Percentiles rank a stretch among this genome's conserved stretches.
phyloP scores from a whole-genome alignment of 768 basidiomycete genomes.

The Macrolepiota albuminosa region DNA sequence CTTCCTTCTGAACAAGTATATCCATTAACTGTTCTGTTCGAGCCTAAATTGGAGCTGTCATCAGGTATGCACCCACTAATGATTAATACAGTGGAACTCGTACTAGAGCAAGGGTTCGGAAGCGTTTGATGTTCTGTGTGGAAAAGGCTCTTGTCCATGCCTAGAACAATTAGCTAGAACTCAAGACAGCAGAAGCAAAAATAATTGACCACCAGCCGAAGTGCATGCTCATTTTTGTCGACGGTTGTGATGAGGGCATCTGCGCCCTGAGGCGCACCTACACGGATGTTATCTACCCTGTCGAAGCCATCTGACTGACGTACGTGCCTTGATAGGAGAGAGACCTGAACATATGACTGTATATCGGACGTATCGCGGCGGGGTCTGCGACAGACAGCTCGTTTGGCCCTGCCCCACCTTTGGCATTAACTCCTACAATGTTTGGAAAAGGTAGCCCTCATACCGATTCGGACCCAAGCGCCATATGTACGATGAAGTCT shows the following conservation, averaged over 20 bases:
- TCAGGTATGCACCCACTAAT: background rate
- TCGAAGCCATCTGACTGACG: background rate
- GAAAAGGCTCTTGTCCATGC: background rate
- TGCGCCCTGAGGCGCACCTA: conserved; percentile 14
- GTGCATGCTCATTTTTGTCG: conserved; percentile 12
- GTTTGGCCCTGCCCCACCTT: conserved; percentile 27
- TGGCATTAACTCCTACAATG: background rate
- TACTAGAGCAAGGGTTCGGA: background rate
- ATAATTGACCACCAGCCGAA: conserved; percentile 10
- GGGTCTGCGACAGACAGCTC: conserved; percentile 27
- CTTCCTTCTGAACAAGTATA: background rate
- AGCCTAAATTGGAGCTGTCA: background rate
- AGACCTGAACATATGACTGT: conserved; percentile 23
- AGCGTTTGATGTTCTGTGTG: background rate
- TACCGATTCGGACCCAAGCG: conserved; percentile 28
- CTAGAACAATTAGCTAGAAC: background rate
- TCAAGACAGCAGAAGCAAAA: background rate
- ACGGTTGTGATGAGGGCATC: conserved; percentile 18
- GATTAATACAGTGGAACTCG: background rate
- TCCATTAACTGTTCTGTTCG: background rate
- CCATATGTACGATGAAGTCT: conserved; percentile 26
- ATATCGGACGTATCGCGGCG: conserved; percentile 20
- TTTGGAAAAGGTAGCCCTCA: background rate
- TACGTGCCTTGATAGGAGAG: conserved; percentile 17
- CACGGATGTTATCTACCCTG: background rate